Evolutionary conservation across 2,329 filamentous ascomycete species (phyloP).

Genomic region (Knoxdaviesia proteae): DNA sequence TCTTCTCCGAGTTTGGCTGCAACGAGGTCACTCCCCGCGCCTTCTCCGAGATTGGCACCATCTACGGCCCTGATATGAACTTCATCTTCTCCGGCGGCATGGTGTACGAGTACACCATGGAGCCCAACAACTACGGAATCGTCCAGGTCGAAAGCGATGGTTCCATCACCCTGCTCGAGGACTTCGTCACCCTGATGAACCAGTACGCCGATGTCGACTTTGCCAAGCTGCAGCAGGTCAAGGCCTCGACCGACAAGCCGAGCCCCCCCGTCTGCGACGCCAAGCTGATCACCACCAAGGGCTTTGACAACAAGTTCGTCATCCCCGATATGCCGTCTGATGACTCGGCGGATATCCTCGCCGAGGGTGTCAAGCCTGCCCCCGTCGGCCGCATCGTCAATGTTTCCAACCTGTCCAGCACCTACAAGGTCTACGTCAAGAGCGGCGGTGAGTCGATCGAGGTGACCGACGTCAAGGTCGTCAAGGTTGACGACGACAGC

Average conservation of each 20-base stretch:
- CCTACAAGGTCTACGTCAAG: slow-evolving; percentile 18
- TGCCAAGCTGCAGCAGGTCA: slow-evolving; percentile 39
- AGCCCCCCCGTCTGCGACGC: slow-evolving; percentile 40
- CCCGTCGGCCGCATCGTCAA: slow-evolving; percentile 47
- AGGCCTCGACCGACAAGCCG: slow-evolving; percentile 29
- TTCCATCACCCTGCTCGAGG: slow-evolving; percentile 34
- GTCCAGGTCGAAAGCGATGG: slow-evolving; percentile 38
- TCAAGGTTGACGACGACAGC: slow-evolving; percentile 20
- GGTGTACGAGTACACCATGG: slow-evolving; percentile 64
- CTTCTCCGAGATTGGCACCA: slow-evolving; percentile 54
- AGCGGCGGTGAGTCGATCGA: slow-evolving; percentile 18
- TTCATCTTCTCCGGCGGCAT: slow-evolving; percentile 51
- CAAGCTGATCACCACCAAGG: slow-evolving; percentile 42
- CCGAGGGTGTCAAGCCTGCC: slow-evolving; percentile 48
- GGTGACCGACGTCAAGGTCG: slow-evolving; percentile 25
- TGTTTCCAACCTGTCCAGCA: slow-evolving; percentile 42
- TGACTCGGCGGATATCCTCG: slow-evolving; percentile 50
- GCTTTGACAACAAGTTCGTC: slow-evolving; percentile 63
- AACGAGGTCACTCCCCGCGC: slow-evolving; percentile 48
- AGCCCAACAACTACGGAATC: slow-evolving; percentile 44
- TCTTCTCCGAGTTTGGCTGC: slow-evolving; percentile 70
- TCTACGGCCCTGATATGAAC: slow-evolving; percentile 54
- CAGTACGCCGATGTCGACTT: slow-evolving; percentile 63
- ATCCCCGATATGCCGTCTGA: slow-evolving; percentile 43
- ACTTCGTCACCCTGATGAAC: slow-evolving; percentile 53